These are phyloP conservation scores for Trebouxia sp. DNA, from an alignment of 139 green algal genomes.

Conservation along the genomic window DNA sequence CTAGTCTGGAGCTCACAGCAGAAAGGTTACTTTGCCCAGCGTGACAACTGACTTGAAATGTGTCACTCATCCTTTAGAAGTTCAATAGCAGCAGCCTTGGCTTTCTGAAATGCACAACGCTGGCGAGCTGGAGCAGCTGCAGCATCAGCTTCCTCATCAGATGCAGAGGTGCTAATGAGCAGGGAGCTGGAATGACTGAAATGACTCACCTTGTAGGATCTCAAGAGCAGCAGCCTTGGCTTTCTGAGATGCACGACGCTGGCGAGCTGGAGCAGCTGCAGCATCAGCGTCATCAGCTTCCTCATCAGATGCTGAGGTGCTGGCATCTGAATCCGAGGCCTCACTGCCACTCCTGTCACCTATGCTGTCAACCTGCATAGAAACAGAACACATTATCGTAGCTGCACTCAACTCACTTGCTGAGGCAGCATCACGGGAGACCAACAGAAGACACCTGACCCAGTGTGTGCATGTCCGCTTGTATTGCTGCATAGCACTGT, in stretches of 20 bases:
- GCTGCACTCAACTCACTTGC: neutral
- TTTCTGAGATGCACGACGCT: conserved; percentile 31
- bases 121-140: neutral
- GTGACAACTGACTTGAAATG: too few relatives aligned
- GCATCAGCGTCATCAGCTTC: conserved; percentile 22
- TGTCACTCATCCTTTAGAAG: conserved; percentile 60
- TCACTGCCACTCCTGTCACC: conserved; percentile 25
- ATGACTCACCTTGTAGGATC: conserved; percentile 54
- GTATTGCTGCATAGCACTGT: too few relatives aligned
- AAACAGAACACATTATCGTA: neutral
- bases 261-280: neutral
- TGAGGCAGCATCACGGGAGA: too few relatives aligned
- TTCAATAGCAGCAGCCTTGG: conserved; percentile 62
- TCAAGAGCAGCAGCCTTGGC: conserved; percentile 63
- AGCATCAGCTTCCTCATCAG: conserved; percentile 16
- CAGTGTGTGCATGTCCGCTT: too few relatives aligned
- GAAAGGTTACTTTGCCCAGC: too few relatives aligned
- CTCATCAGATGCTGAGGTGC: conserved; percentile 29
- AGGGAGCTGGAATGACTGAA: too few relatives aligned
- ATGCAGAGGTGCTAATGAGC: conserved; percentile 31
- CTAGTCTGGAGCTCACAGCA: too few relatives aligned
- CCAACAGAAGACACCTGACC: too few relatives aligned
- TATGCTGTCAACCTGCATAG: conserved; percentile 19
- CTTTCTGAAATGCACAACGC: conserved; percentile 31
- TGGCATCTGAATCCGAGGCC: conserved; percentile 7